These are phyloP conservation scores for Lenzites betulinus DNA, from an alignment of 768 basidiomycete genomes.

Conservation along the genomic window DNA sequence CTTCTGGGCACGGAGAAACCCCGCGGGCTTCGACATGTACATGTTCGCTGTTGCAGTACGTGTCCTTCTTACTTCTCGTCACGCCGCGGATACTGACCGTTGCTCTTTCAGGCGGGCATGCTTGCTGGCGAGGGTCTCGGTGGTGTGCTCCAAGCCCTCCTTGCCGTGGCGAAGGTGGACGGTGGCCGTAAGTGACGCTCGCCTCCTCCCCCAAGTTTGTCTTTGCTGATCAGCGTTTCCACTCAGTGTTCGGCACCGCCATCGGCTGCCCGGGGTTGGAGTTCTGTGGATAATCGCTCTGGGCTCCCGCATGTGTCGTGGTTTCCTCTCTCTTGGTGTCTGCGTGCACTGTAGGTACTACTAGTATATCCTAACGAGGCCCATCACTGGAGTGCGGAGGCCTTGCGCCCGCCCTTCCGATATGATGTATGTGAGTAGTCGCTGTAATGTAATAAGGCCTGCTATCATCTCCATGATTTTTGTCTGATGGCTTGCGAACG, in stretches of 20 bases:
- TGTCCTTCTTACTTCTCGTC: not conserved
- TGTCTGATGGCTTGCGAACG: not conserved
- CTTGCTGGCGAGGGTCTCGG: conserved; percentile 54
- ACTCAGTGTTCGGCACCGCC: conserved; percentile 43
- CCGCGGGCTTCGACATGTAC: conserved; percentile 37
- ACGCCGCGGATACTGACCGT: not conserved
- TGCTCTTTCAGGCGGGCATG: conserved; percentile 32
- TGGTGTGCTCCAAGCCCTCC: conserved; percentile 59
- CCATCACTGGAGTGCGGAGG: not conserved
- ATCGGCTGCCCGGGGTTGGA: conserved; percentile 55
- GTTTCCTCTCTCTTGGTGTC: not conserved
- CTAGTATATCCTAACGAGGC: not conserved
- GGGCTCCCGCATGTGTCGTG: not conserved
- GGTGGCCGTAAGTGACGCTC: conserved; percentile 42
- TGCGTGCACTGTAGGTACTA: not conserved
- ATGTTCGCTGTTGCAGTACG: conserved; percentile 36
- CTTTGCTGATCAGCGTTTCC: not conserved
- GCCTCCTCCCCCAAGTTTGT: not conserved
- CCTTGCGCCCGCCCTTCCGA: not conserved
- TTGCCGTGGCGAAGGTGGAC: conserved; percentile 53
- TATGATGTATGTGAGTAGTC: not conserved
- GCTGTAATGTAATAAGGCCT: not conserved
- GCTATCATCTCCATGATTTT: not conserved
- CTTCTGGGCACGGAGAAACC: conserved; percentile 50
- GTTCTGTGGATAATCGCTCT: conserved; percentile 47